A percentile compares a stretch with the other conserved stretches of the same genome.
phyloP scores from a whole-genome alignment of 2,329 filamentous ascomycete species.

The Cladosporium sp. region DNA sequence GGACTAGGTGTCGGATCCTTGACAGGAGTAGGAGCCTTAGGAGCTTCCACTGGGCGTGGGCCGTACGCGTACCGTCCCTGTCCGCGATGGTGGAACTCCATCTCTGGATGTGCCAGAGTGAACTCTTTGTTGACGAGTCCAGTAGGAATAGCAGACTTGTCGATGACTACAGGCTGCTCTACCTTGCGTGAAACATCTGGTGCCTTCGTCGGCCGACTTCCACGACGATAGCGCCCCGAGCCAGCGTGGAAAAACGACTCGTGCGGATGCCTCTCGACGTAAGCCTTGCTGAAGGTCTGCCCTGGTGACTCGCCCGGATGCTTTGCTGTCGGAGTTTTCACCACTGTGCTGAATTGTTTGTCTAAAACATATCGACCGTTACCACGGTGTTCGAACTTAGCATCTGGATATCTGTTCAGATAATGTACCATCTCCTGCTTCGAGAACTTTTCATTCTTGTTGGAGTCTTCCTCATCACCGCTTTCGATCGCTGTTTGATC shows the following conservation, averaged over 20 bases:
- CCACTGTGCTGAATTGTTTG: constrained; percentile 2
- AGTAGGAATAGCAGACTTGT: neutral
- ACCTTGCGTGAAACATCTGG: neutral
- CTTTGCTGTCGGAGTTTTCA: neutral
- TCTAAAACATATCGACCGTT: constrained; percentile 14
- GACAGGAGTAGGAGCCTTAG: neutral
- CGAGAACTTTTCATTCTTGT: constrained; percentile 7
- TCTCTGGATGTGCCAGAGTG: constrained; percentile 21
- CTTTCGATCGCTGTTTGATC: constrained; percentile 10
- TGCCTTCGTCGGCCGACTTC: constrained; percentile 12
- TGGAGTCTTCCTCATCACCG: constrained; percentile 1
- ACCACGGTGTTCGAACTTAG: constrained; percentile 11
- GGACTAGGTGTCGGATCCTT: constrained; percentile 1
- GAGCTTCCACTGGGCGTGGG: constrained; percentile 11
- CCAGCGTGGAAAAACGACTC: constrained; percentile 27
- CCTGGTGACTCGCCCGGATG: constrained; percentile 9
- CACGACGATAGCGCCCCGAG: constrained; percentile 25
- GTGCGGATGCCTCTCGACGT: constrained; percentile 24
- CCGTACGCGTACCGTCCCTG: constrained; percentile 26
- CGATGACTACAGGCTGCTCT: neutral
- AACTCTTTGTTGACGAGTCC: constrained; percentile 20
- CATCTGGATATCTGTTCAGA: constrained; percentile 12
- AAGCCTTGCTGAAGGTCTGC: constrained; percentile 24
- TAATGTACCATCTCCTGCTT: constrained; percentile 12
- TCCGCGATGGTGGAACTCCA: constrained; percentile 28